phyloP scores from a whole-genome alignment of 371 early-diverging fungal genomes.

The Basidiobolus heterosporus region DNA sequence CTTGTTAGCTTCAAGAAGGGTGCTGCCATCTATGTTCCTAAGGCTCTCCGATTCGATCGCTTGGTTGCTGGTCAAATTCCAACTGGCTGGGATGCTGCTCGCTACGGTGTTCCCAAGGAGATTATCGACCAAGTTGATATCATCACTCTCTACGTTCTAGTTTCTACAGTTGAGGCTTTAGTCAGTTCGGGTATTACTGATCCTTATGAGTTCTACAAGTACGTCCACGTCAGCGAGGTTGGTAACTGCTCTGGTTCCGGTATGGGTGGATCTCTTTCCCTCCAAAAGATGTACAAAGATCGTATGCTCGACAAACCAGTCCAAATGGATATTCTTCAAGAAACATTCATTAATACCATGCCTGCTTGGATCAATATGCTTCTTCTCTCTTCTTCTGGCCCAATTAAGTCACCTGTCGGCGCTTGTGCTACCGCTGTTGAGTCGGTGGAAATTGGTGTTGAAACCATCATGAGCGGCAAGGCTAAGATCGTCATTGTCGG shows the following conservation, averaged over 20 bases:
- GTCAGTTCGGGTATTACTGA: slow-evolving; percentile 85
- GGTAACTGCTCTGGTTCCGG: slow-evolving; percentile 82
- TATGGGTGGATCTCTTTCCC: slow-evolving; percentile 70
- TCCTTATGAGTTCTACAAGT: slow-evolving; percentile 93
- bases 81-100: slow-evolving; percentile 84
- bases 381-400: slow-evolving; percentile 81
- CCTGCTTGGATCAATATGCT: slow-evolving; percentile 95
- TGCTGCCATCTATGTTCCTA: slow-evolving; percentile 78
- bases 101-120: slow-evolving; percentile 90
- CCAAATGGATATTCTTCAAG: slow-evolving; percentile 88
- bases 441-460: slow-evolving; percentile 82
- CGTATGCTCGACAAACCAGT: slow-evolving; percentile 71
- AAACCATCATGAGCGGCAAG: slow-evolving; percentile 78
- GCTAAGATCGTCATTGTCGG: slow-evolving; percentile 91
- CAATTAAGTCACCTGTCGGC: slow-evolving; percentile 91
- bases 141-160: slow-evolving; percentile 73
- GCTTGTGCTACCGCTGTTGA: slow-evolving; percentile 89
- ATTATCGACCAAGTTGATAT: slow-evolving; percentile 81
- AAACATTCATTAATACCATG: slow-evolving; percentile 91
- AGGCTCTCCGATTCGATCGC: slow-evolving; percentile 85
- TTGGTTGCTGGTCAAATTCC: slow-evolving; percentile 91
- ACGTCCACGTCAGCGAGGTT: slow-evolving; percentile 87
- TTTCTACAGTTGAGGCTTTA: slow-evolving; percentile 86
- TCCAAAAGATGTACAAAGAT: slow-evolving; percentile 61
- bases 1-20: slow-evolving; percentile 73